Conservation (phyloP, 768 basidiomycete genomes). For the Mrakia blollopis region DNA sequence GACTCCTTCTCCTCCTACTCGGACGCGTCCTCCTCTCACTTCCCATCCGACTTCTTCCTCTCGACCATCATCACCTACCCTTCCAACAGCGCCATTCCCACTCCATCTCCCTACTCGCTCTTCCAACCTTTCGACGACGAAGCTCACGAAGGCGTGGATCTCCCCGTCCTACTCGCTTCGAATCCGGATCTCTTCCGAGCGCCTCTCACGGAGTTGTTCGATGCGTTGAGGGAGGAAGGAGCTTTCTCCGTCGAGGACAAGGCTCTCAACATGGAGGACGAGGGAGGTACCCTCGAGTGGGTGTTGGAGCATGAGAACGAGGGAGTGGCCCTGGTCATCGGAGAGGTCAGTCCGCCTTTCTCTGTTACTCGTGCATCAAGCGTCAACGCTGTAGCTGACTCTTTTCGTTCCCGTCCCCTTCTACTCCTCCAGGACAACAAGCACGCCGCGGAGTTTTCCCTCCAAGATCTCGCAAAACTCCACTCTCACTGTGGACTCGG, state of each 20-base stretch:
- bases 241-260: constrained; percentile 21
- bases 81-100: neutral
- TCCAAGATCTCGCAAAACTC: constrained; percentile 25
- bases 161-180: constrained; percentile 21
- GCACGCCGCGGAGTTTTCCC: constrained; percentile 9
- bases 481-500: constrained; percentile 28
- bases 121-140: constrained; percentile 15
- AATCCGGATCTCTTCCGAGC: constrained; percentile 17
- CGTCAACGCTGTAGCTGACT: neutral
- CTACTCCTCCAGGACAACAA: constrained; percentile 24
- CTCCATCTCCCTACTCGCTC: constrained; percentile 14
- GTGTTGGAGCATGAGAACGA: constrained; percentile 28
- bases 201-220: constrained; percentile 15
- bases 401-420: neutral
- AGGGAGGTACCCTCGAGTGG: constrained; percentile 29
- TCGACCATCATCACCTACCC: constrained; percentile 12
- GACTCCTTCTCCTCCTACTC: constrained; percentile 21
- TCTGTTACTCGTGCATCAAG: neutral
- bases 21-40: neutral
- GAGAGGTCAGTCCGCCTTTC: constrained; percentile 18
- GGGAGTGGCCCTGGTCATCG: constrained; percentile 8
- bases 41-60: constrained; percentile 22
- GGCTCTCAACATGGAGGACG: constrained; percentile 23
- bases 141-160: neutral
- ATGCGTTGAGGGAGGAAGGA: constrained; percentile 28